A percentile compares a stretch with the other conserved stretches of the same genome.
Evolutionary conservation across 1,139 yeast genomes (phyloP).

Genomic region (Nakaseomyces nivariensis): DNA sequence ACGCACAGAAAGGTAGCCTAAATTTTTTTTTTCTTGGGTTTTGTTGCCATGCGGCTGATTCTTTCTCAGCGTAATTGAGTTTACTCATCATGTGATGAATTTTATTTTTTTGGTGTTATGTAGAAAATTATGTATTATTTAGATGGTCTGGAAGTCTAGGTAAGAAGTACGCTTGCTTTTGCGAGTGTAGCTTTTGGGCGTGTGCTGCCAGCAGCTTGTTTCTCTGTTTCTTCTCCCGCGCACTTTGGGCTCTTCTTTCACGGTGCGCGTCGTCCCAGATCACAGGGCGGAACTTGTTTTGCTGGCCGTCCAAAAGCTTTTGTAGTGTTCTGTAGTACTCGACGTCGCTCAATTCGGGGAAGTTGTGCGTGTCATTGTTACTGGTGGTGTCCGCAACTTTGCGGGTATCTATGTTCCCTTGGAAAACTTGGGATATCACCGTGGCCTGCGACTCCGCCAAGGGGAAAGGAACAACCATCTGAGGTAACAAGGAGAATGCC

Average conservation of each 20-base stretch:
- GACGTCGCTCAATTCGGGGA: slow-evolving; percentile 3
- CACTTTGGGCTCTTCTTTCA: background rate
- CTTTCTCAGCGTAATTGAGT: too few species aligned
- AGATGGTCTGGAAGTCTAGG: background rate
- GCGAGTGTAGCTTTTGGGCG: slow-evolving; percentile 1
- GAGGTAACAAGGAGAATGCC: slow-evolving; percentile 43
- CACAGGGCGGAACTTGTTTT: slow-evolving; percentile 1
- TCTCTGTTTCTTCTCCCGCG: slow-evolving; percentile 3
- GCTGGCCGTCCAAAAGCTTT: background rate
- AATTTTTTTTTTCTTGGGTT: background rate
- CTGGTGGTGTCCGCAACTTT: background rate
- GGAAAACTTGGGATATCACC: slow-evolving; percentile 46
- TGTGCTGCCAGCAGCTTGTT: slow-evolving; percentile 2
- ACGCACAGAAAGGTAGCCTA: background rate
- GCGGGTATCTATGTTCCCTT: slow-evolving; percentile 32
- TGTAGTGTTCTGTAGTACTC: slow-evolving; percentile 3
- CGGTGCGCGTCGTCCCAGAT: slow-evolving; percentile 3
- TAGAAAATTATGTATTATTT: background rate
- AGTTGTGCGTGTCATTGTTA: background rate
- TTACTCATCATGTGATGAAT: too few species aligned
- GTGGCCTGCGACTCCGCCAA: slow-evolving; percentile 51
- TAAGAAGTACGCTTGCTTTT: slow-evolving; percentile 1
- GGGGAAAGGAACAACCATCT: slow-evolving; percentile 49
- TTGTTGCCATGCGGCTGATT: background rate
- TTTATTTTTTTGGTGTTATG: background rate